Evolutionary conservation across 148 eudicot species (phyloP).

Genomic region (Amaranthus cruentus): DNA sequence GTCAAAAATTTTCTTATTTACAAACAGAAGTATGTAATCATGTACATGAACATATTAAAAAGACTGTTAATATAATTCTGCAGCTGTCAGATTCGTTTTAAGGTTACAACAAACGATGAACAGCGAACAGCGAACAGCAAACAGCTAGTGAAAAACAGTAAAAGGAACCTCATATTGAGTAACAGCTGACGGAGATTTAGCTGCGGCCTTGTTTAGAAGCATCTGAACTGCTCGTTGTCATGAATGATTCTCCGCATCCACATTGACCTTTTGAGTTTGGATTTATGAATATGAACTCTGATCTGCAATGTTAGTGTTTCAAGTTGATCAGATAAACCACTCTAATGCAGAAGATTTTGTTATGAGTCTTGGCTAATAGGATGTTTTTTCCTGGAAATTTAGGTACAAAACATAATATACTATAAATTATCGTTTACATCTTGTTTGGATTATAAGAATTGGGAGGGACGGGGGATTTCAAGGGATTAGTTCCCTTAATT

Average conservation of each 20-base stretch:
- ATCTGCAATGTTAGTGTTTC: conserved; percentile 31
- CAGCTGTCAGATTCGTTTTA: not conserved
- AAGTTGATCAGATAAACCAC: not conserved
- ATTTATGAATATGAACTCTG: conserved; percentile 68
- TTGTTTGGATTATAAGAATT: too few relatives aligned
- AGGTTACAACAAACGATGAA: conserved; percentile 11
- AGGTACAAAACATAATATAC: too few relatives aligned
- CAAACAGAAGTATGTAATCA: not conserved
- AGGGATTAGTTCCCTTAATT: too few relatives aligned
- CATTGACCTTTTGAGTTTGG: conserved; percentile 76
- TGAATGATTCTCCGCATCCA: conserved; percentile 82
- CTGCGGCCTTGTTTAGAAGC: conserved; percentile 35
- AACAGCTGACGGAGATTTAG: not conserved
- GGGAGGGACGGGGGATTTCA: too few relatives aligned
- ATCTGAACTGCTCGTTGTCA: conserved; percentile 45
- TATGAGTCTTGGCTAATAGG: too few relatives aligned
- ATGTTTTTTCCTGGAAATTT: too few relatives aligned
- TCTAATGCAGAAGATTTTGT: not conserved
- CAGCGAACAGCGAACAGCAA: not conserved
- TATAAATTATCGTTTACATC: too few relatives aligned
- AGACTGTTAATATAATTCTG: not conserved
- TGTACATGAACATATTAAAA: conserved; percentile 3
- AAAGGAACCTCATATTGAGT: not conserved
- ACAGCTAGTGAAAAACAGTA: not conserved
- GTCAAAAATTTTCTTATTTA: not conserved